Evolutionary conservation across 805 yeast genomes (phyloP).

Genomic region (Candida maesae): DNA sequence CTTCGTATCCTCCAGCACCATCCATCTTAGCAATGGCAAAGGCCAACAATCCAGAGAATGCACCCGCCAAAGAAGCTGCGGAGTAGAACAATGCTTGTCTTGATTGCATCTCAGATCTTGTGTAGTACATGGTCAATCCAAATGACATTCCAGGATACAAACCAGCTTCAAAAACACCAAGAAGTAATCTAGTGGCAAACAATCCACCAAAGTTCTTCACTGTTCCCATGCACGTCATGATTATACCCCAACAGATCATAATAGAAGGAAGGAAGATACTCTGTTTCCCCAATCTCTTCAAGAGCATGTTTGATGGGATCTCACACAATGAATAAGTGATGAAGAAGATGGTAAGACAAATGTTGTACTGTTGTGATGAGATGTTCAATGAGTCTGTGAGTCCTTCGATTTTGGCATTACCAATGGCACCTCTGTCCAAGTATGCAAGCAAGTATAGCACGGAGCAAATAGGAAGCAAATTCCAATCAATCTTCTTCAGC

Average conservation of each 20-base stretch:
- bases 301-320: slow-evolving; percentile 17
- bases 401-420: slow-evolving; percentile 12
- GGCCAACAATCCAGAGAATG: slow-evolving; percentile 1
- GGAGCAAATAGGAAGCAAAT: slow-evolving; percentile 17
- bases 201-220: neutral
- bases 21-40: slow-evolving; percentile 4
- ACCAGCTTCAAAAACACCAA: slow-evolving; percentile 66
- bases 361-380: slow-evolving; percentile 9
- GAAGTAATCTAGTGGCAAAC: slow-evolving; percentile 24
- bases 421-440: slow-evolving; percentile 19
- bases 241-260: slow-evolving; percentile 16
- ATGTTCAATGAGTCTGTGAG: slow-evolving; percentile 6
- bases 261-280: slow-evolving; percentile 13
- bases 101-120: slow-evolving; percentile 1
- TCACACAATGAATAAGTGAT: slow-evolving; percentile 20
- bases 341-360: slow-evolving; percentile 17
- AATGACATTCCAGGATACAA: slow-evolving; percentile 58
- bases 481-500: slow-evolving; percentile 15
- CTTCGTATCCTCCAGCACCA: neutral
- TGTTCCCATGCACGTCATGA: slow-evolving; percentile 21
- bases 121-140: slow-evolving; percentile 27
- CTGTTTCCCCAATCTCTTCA: slow-evolving; percentile 18
- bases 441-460: slow-evolving; percentile 16
- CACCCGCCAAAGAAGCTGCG: neutral
- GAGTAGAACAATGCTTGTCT: slow-evolving; percentile 1